Conservation (phyloP, 371 early-diverging fungal species). For the Umbelopsis sp. region DNA sequence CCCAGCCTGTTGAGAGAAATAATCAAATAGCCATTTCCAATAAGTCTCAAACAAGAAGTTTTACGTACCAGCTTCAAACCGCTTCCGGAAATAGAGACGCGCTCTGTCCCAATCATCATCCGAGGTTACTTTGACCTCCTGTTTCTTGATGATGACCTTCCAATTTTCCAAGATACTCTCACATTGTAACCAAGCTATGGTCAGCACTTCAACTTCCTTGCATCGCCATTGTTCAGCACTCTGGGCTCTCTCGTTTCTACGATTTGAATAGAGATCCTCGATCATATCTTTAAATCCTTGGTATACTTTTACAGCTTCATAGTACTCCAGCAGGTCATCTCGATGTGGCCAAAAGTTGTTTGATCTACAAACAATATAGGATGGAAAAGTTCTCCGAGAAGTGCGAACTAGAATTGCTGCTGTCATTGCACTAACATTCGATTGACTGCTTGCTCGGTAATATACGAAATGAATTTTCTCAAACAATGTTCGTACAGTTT, state of each 20-base stretch:
- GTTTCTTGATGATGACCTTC: conserved; percentile 32
- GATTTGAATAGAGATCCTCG: conserved; percentile 27
- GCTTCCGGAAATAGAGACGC: conserved; percentile 43
- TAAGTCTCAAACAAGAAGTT: too few species aligned
- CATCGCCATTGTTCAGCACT: conserved; percentile 25
- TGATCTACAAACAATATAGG: conserved; percentile 54
- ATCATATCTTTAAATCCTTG: conserved; percentile 36
- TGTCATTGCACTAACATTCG: conserved; percentile 37
- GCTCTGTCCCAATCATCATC: conserved; percentile 18
- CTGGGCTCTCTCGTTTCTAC: conserved; percentile 24
- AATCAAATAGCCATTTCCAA: too few species aligned
- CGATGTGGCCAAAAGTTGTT: conserved; percentile 53
- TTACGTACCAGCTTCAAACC: conserved; percentile 56
- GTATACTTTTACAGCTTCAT: conserved; percentile 48
- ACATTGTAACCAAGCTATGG: conserved; percentile 34
- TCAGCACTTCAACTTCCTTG: conserved; percentile 21
- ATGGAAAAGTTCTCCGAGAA: conserved; percentile 61
- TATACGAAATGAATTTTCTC: conserved; percentile 58
- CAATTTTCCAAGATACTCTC: conserved; percentile 48
- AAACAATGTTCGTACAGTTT: conserved; percentile 33
- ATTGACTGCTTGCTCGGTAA: conserved; percentile 40
- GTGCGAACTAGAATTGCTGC: conserved; percentile 60
- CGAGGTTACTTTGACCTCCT: background rate
- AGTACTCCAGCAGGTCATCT: conserved; percentile 59
- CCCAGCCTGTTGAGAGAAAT: conserved; percentile 47